A percentile compares a stretch with the other conserved stretches of the same genome.
Evolutionary conservation across 352 stramenopile species (phyloP).

Genomic region (Phytopythium kandeliae): DNA sequence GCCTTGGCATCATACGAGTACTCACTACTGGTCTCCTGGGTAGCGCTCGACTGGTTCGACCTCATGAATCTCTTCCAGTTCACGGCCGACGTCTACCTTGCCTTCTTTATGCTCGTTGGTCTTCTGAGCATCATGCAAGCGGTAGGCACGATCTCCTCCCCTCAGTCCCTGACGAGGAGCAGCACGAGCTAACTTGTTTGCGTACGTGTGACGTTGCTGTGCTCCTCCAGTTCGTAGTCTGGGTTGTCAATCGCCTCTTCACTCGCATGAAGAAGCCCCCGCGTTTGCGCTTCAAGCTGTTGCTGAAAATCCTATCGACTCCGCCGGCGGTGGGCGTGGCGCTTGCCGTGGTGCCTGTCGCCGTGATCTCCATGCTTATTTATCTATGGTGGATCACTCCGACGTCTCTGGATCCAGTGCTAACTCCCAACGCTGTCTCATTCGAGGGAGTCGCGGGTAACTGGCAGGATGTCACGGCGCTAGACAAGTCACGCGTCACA

Average conservation of each 20-base stretch:
- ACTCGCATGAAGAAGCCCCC: slow-evolving; percentile 95
- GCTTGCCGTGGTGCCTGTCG: slow-evolving; percentile 56
- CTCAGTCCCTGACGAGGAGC: no score
- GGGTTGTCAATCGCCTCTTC: slow-evolving; percentile 91
- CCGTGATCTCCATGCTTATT: slow-evolving; percentile 49
- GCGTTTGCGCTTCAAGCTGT: slow-evolving; percentile 86
- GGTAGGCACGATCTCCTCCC: slow-evolving; percentile 33
- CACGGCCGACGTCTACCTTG: slow-evolving; percentile 89
- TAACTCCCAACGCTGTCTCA: slow-evolving; percentile 41
- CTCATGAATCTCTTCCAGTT: slow-evolving; percentile 97
- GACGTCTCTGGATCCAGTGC: slow-evolving; percentile 37
- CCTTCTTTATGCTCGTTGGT: slow-evolving; percentile 92
- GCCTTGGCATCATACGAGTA: slow-evolving; percentile 70
- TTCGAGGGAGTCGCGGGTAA: slow-evolving; percentile 85
- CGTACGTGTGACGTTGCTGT: slow-evolving; percentile 1
- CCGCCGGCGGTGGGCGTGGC: slow-evolving; percentile 81
- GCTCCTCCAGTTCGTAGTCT: slow-evolving; percentile 76
- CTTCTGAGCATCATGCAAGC: slow-evolving; percentile 84
- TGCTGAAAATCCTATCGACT: slow-evolving; percentile 88
- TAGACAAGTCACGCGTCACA: slow-evolving; percentile 67
- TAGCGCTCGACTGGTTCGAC: slow-evolving; percentile 90
- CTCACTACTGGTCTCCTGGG: slow-evolving; percentile 85
- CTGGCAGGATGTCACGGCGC: slow-evolving; percentile 86
- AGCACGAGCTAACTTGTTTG: not conserved
- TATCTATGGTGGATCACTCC: slow-evolving; percentile 82